Percentiles rank a stretch among this genome's conserved stretches.
Conservation (phyloP, 345 rosid species). For the Citrus sp. region DNA sequence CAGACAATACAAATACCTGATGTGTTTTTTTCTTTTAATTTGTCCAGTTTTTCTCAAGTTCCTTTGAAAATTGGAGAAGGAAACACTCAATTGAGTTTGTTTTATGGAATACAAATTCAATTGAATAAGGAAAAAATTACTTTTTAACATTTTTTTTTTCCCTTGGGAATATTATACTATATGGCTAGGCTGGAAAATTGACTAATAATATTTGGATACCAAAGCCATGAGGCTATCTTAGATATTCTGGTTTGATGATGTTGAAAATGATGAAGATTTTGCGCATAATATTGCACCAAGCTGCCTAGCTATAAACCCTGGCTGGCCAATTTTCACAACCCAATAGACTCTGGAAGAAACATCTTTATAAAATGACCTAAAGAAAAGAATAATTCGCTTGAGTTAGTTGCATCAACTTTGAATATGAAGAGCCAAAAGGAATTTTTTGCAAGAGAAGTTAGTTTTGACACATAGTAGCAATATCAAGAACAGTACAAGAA, state of each 20-base stretch:
- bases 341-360: no score
- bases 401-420: conserved; percentile 48
- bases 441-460: conserved; percentile 25
- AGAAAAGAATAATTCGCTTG: conserved; percentile 14
- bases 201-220: neutral
- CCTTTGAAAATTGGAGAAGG: neutral
- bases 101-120: neutral
- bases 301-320: no score
- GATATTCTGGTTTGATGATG: neutral
- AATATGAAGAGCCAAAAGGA: conserved; percentile 14
- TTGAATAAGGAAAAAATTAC: neutral
- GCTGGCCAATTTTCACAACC: no score
- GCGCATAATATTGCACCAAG: neutral
- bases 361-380: neutral
- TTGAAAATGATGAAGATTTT: neutral
- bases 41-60: neutral
- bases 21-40: neutral
- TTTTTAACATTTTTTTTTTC: neutral
- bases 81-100: neutral
- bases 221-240: neutral
- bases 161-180: neutral
- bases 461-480: conserved; percentile 22
- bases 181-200: neutral
- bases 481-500: neutral
- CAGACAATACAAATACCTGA: neutral